These are phyloP conservation scores for Paramecium tetraurelia DNA, from an alignment of 73 alveolate species.

Conservation along the genomic window DNA sequence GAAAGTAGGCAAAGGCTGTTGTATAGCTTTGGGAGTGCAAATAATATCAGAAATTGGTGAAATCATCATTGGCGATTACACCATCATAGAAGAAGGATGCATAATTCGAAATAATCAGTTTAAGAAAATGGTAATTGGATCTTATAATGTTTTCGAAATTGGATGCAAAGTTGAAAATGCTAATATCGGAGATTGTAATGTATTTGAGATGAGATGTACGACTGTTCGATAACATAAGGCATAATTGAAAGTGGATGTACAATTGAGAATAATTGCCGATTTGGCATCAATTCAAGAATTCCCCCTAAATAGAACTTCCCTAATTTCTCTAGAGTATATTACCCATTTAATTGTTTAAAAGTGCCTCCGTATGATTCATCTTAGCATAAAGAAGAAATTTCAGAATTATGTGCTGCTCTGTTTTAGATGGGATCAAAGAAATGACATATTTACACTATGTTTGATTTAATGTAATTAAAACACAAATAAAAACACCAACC, in stretches of 20 bases:
- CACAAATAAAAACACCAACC: not conserved
- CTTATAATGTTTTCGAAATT: conserved; percentile 22
- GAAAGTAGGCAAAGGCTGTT: not conserved
- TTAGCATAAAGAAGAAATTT: conserved; percentile 13
- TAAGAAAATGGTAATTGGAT: not conserved
- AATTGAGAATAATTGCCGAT: not conserved
- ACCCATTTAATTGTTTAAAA: conserved; percentile 7
- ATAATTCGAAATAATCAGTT: not conserved
- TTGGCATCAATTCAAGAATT: not conserved
- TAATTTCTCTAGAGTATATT: not conserved
- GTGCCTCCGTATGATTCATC: not conserved
- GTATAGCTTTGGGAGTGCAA: not conserved
- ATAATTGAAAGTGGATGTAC: not conserved
- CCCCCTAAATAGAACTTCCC: not conserved
- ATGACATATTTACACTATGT: not conserved
- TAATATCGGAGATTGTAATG: conserved; percentile 37
- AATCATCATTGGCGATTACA: not conserved
- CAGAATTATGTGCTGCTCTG: not conserved
- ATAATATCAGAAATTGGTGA: conserved; percentile 12
- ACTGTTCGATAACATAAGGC: not conserved
- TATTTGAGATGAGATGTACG: not conserved
- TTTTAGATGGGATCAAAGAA: not conserved
- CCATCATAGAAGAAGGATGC: conserved; percentile 23
- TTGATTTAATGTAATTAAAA: not conserved
- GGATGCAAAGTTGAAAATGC: not conserved